Percentiles rank a stretch among this genome's conserved stretches.
phyloP scores from a whole-genome alignment of 2,329 filamentous ascomycete genomes.

The Claviceps sp. region DNA sequence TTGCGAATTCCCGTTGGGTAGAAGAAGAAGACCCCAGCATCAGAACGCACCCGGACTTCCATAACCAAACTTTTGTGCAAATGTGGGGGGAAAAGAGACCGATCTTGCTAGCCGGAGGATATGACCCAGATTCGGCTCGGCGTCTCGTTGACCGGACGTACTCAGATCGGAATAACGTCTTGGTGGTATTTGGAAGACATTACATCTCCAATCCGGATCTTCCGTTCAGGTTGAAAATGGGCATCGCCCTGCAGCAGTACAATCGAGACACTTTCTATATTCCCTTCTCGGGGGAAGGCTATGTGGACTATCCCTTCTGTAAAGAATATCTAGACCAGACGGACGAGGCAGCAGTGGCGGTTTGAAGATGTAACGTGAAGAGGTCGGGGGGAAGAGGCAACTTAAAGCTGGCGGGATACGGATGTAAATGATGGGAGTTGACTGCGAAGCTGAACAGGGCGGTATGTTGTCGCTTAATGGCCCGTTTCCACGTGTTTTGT shows the following conservation, averaged over 20 bases:
- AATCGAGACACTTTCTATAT: conserved; percentile 18
- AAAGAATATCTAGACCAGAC: not conserved
- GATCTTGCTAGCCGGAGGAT: conserved; percentile 1
- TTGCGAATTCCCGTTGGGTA: conserved; percentile 41
- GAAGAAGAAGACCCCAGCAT: not conserved
- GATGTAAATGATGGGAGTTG: too few species aligned
- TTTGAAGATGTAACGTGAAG: too few species aligned
- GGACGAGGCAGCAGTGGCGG: too few species aligned
- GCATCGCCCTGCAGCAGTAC: conserved; percentile 15
- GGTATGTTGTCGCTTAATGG: too few species aligned
- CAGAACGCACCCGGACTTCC: not conserved
- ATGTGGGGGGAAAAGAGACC: not conserved
- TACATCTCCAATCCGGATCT: conserved; percentile 20
- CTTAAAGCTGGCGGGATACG: too few species aligned
- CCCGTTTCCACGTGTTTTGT: not conserved
- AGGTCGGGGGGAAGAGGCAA: too few species aligned
- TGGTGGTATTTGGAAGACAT: conserved; percentile 17
- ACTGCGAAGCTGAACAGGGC: too few species aligned
- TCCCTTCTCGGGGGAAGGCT: conserved; percentile 11
- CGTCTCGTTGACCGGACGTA: conserved; percentile 16
- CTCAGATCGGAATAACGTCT: conserved; percentile 14
- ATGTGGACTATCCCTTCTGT: conserved; percentile 16
- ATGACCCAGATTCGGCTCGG: not conserved
- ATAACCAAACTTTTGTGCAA: not conserved
- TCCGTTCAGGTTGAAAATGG: conserved; percentile 14